These are phyloP conservation scores for Arabidopsis suecica DNA, from an alignment of 345 rosid genomes.

Conservation along the genomic window DNA sequence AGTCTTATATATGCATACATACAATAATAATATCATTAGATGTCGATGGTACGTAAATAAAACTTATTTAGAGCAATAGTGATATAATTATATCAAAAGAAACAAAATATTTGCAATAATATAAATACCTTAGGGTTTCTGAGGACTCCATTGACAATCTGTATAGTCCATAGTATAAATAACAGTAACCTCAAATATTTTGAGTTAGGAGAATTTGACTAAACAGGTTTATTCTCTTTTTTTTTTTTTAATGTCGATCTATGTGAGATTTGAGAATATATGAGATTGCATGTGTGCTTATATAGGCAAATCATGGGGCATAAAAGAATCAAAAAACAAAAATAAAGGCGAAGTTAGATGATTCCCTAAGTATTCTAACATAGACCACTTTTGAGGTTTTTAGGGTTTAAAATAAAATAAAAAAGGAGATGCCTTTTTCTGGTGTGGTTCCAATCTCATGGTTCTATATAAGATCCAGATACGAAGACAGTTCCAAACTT, in stretches of 20 bases:
- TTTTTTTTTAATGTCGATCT: not conserved
- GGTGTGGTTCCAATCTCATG: not conserved
- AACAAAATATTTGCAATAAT: not conserved
- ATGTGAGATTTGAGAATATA: not conserved
- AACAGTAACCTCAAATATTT: not conserved
- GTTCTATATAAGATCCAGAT: not conserved
- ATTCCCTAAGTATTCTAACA: slow-evolving; percentile 20
- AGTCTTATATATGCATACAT: not conserved
- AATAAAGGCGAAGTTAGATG: slow-evolving; percentile 18
- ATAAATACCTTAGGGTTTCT: slow-evolving; percentile 31
- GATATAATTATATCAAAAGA: not conserved
- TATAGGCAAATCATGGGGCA: slow-evolving; percentile 28
- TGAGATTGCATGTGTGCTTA: slow-evolving; percentile 13
- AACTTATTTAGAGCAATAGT: not conserved
- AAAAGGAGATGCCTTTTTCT: not conserved
- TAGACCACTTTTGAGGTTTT: too few relatives aligned
- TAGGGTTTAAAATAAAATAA: not conserved
- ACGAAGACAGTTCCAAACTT: not conserved
- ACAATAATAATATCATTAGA: not conserved
- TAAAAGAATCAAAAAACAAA: not conserved
- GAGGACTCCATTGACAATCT: slow-evolving; percentile 28
- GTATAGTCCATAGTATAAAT: slow-evolving; percentile 17
- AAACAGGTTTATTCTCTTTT: not conserved
- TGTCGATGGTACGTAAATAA: not conserved
- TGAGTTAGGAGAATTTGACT: not conserved